Evolutionary conservation across 2,329 filamentous ascomycete genomes (phyloP).

Genomic region (Penicillium expansum): DNA sequence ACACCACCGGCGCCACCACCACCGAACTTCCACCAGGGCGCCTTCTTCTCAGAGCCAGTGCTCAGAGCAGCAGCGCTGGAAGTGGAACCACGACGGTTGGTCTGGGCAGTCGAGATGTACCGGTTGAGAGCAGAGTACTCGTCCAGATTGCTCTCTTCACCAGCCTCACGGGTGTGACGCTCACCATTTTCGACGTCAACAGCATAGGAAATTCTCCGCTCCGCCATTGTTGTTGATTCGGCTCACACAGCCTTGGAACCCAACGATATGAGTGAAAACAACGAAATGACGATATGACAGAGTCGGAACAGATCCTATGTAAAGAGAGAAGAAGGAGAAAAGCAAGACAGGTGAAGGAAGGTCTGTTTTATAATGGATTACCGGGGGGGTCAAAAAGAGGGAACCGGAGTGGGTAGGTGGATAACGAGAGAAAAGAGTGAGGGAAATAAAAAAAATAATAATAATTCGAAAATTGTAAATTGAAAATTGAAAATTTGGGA

Average conservation of each 20-base stretch:
- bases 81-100: slow-evolving; percentile 53
- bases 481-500: slow-evolving; percentile 7
- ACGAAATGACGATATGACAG: slow-evolving; percentile 38
- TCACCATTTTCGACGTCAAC: slow-evolving; percentile 45
- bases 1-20: slow-evolving; percentile 27
- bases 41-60: slow-evolving; percentile 47
- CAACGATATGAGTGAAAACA: slow-evolving; percentile 39
- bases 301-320: slow-evolving; percentile 40
- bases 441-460: slow-evolving; percentile 7
- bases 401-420: slow-evolving; percentile 25
- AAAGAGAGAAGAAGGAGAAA: slow-evolving; percentile 20
- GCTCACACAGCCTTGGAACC: slow-evolving; percentile 40
- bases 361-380: slow-evolving; percentile 36
- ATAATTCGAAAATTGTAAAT: slow-evolving; percentile 8
- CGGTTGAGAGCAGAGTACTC: slow-evolving; percentile 65
- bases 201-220: slow-evolving; percentile 47
- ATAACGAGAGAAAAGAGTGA: slow-evolving; percentile 19
- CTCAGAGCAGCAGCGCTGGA: slow-evolving; percentile 45
- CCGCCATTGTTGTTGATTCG: slow-evolving; percentile 43
- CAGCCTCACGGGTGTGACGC: slow-evolving; percentile 29
- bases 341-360: slow-evolving; percentile 27
- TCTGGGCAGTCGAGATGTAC: slow-evolving; percentile 66
- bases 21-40: slow-evolving; percentile 60
- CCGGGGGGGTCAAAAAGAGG: slow-evolving; percentile 22
- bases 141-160: slow-evolving; percentile 44